Base-by-base conservation (phyloP, 1,284 basidiomycete genomes). In the Ceratobasidium sp. region DNA sequence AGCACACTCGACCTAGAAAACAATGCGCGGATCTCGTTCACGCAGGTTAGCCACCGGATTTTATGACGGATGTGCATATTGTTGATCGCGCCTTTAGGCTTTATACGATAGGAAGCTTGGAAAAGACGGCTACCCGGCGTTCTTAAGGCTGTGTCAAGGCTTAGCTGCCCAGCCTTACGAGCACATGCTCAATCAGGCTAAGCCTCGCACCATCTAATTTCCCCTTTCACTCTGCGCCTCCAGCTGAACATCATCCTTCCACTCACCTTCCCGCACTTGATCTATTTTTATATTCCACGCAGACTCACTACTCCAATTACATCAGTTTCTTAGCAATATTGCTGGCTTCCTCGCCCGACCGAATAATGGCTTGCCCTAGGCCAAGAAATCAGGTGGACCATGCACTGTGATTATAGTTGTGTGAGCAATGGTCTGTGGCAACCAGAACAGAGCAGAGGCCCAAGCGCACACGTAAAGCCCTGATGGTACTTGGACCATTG, bases 271-370 rank as follows among this genome's bases (percentile, higher is more conserved):
- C 62, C 30, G 44, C 41, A 38, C 41, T 33, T 12, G 23, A 18
- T 64, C 41, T 60, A 74, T 74, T 64, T n/a, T 50, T 38, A 23
- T 52, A 62, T 30, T 33, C 30, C 27, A 52, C 54, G 8, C 54
- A 75, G 55, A 50, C 50, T 38, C 73, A 75, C 73, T 65, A 55
- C 73, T 75, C 73, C 50, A 64, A 23, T 54, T 35, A 57, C 27
- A 41, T 59, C 12, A 6, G 18, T 44, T n/a, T 23, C 20, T 55
- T 12, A 35, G 46, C 50, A 10, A 52, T 46, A 6, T 12, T 0
- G 10, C 41, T n/a, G n/a, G n/a, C 27, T 6, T 38, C 38, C 38
- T 38, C 4, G 38, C 38, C 38, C 38, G 8, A 38, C 8, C 4
- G 38, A 38, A 46, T 12, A 12, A 14, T 46, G 10, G n/a, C n/a